phyloP scores from a whole-genome alignment of 1,284 basidiomycete species.

The Ustilago crameri region DNA sequence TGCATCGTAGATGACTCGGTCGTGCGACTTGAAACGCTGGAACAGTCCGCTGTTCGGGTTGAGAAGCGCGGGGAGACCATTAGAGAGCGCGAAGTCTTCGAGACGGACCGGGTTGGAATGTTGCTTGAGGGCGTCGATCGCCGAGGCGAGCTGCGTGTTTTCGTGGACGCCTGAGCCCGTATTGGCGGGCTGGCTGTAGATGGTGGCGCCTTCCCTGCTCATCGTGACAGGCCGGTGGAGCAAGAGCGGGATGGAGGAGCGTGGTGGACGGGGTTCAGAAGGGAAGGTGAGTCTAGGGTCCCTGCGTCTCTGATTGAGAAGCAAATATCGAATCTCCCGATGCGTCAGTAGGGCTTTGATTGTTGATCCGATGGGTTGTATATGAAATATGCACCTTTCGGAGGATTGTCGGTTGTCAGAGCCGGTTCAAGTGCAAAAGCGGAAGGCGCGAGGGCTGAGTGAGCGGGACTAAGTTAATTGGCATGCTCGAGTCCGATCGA shows the following conservation, averaged over 20 bases:
- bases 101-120: conserved; percentile 81
- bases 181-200: conserved; percentile 85
- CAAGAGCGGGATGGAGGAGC: background rate
- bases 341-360: conserved; percentile 1
- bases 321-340: conserved; percentile 15
- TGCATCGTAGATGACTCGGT: conserved; percentile 80
- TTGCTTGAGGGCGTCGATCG: conserved; percentile 80
- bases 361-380: background rate
- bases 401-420: conserved; percentile 15
- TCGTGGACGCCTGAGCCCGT: conserved; percentile 83
- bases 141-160: conserved; percentile 86
- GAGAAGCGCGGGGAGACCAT: conserved; percentile 75
- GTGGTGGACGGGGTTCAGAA: background rate
- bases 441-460: background rate
- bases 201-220: conserved; percentile 60
- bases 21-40: conserved; percentile 82
- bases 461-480: background rate
- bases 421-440: conserved; percentile 11
- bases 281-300: conserved; percentile 10
- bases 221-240: conserved; percentile 6
- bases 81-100: conserved; percentile 83
- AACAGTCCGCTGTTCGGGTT: conserved; percentile 78
- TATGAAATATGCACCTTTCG: background rate
- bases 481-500: conserved; percentile 7
- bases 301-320: conserved; percentile 10